Conservation (phyloP, 164 flowering plant species). For the Magnolia changhungtana region DNA sequence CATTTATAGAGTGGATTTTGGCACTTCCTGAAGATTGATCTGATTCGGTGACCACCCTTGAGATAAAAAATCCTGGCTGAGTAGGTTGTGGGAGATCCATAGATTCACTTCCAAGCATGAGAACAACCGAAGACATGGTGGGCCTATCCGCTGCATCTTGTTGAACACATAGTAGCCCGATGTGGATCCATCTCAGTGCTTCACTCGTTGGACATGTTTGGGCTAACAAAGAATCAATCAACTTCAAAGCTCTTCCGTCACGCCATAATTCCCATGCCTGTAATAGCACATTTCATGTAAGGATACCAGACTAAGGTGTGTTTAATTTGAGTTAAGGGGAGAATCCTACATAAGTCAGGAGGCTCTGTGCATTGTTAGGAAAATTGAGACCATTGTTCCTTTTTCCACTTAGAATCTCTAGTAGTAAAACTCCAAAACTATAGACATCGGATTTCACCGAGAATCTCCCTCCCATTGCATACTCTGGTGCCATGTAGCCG, state of each 20-base stretch:
- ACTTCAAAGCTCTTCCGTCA: constrained; percentile 17
- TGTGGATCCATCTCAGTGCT: constrained; percentile 29
- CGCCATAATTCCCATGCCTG: constrained; percentile 33
- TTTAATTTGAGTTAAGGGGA: background rate
- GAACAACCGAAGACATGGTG: constrained; percentile 13
- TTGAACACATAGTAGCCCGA: constrained; percentile 34
- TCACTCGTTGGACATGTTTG: constrained; percentile 7
- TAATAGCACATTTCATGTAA: constrained; percentile 19
- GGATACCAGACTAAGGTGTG: background rate
- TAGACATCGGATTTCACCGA: constrained; percentile 48
- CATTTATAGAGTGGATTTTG: background rate
- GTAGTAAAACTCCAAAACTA: constrained; percentile 39
- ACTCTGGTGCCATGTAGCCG: constrained; percentile 48
- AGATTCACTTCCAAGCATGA: constrained; percentile 15
- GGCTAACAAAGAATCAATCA: constrained; percentile 17
- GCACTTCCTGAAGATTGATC: background rate
- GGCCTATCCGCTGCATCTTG: constrained; percentile 19
- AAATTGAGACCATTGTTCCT: constrained; percentile 5
- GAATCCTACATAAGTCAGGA: constrained; percentile 1
- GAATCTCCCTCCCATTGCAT: constrained; percentile 30
- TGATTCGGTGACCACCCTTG: background rate
- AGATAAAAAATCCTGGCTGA: constrained; percentile 16
- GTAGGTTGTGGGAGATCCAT: constrained; percentile 9
- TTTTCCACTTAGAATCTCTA: constrained; percentile 34
- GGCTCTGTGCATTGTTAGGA: background rate